phyloP scores from a whole-genome alignment of 2,329 filamentous ascomycete genomes.

The Fusarium heterosporum region DNA sequence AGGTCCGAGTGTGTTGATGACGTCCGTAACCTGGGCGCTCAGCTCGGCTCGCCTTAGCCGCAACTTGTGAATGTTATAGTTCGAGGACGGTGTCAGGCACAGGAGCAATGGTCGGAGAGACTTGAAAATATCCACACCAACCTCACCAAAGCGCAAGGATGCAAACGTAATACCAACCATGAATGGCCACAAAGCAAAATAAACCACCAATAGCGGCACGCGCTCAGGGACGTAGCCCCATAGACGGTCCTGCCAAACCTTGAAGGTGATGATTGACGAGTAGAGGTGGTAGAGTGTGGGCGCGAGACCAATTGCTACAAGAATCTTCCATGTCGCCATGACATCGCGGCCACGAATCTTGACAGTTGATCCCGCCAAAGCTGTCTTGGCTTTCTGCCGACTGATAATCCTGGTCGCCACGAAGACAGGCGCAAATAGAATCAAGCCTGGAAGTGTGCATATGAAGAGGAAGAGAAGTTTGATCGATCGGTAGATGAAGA shows the following conservation, averaged over 20 bases:
- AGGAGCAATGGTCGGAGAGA: constrained; percentile 89
- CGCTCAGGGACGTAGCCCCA: constrained; percentile 84
- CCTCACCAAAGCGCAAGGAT: constrained; percentile 92
- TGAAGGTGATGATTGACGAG: constrained; percentile 77
- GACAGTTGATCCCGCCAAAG: constrained; percentile 85
- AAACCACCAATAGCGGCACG: constrained; percentile 82
- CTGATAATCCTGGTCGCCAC: constrained; percentile 86
- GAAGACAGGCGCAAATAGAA: constrained; percentile 91
- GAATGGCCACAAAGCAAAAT: constrained; percentile 79
- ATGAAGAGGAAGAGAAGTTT: constrained; percentile 83
- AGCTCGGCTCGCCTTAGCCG: constrained; percentile 78
- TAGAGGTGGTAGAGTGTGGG: constrained; percentile 87
- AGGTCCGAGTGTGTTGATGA: constrained; percentile 95
- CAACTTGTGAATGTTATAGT: constrained; percentile 84
- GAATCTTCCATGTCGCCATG: constrained; percentile 93
- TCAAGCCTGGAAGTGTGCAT: constrained; percentile 84
- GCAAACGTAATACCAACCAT: constrained; percentile 93
- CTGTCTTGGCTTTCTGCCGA: constrained; percentile 82
- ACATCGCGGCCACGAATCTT: constrained; percentile 91
- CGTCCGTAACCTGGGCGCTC: constrained; percentile 83
- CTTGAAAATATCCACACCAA: constrained; percentile 99
- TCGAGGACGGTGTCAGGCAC: constrained; percentile 84
- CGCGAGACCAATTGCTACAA: constrained; percentile 86
- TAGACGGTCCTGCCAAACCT: constrained; percentile 83
- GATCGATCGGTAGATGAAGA: constrained; percentile 80